phyloP scores from a whole-genome alignment of 208 protist genomes.

The Herpetomonas samuelpessoai region DNA sequence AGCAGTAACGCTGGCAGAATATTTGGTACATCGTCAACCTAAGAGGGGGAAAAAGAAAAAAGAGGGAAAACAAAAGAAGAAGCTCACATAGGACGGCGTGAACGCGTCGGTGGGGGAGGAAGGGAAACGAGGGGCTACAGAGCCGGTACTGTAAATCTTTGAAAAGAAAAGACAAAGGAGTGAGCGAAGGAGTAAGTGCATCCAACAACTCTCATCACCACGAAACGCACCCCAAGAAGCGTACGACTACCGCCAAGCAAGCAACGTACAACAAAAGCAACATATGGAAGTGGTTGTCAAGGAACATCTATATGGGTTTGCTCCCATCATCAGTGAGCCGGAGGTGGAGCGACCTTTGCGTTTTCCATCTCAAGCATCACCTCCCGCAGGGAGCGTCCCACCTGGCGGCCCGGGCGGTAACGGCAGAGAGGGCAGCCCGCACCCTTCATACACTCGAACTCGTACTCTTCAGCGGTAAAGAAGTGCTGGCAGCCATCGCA shows the following conservation, averaged over 20 bases:
- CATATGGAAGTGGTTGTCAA: too few relatives aligned
- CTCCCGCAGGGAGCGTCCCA: slow-evolving; percentile 52
- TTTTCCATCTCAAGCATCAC: slow-evolving; percentile 47
- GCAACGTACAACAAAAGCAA: not conserved
- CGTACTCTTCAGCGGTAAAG: slow-evolving; percentile 90
- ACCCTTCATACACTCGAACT: slow-evolving; percentile 87
- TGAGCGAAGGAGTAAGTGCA: too few relatives aligned
- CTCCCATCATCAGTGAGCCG: too few relatives aligned
- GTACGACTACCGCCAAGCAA: slow-evolving; percentile 2
- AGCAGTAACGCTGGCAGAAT: too few relatives aligned
- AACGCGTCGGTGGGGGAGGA: too few relatives aligned
- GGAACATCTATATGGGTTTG: too few relatives aligned
- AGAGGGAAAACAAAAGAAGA: slow-evolving; percentile 1
- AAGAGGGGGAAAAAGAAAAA: slow-evolving; percentile 5
- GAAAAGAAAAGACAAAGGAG: too few relatives aligned
- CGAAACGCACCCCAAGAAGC: too few relatives aligned
- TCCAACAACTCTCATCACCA: too few relatives aligned
- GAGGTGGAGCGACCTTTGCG: slow-evolving; percentile 7
- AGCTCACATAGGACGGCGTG: too few relatives aligned
- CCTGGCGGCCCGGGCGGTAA: slow-evolving; percentile 58
- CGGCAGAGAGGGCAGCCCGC: slow-evolving; percentile 89
- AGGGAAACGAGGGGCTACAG: too few relatives aligned
- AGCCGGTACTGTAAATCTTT: too few relatives aligned
- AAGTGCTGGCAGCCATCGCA: slow-evolving; percentile 94
- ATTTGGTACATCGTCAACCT: not conserved